Percentiles rank a stretch among this genome's conserved stretches.
Evolutionary conservation across 441 rosid genomes (phyloP).

Genomic region (Populus hybrid): DNA sequence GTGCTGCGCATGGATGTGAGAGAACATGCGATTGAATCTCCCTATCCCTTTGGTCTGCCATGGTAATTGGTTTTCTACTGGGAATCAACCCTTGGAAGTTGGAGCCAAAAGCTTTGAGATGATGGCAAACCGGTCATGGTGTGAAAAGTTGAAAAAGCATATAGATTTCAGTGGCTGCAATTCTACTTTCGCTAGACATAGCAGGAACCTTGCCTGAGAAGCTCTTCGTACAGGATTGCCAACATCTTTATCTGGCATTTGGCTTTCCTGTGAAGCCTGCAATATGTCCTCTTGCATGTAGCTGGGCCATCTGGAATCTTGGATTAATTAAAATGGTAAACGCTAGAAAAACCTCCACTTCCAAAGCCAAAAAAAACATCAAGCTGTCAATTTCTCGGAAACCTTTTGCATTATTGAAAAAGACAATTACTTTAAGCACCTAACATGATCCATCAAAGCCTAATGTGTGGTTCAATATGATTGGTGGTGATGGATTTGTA

Average conservation of each 20-base stretch:
- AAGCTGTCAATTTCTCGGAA: not conserved
- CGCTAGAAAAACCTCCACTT: not conserved
- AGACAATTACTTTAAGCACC: not conserved
- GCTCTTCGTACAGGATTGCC: not conserved
- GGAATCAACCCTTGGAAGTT: slow-evolving; percentile 10
- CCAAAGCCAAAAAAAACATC: not conserved
- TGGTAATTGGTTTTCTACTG: not conserved
- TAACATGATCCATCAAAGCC: not conserved
- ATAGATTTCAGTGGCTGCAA: not conserved
- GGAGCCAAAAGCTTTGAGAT: slow-evolving; percentile 8
- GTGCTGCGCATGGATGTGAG: not conserved
- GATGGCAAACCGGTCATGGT: not conserved
- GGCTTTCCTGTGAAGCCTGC: not conserved
- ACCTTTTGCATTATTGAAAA: not conserved
- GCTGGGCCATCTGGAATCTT: not conserved
- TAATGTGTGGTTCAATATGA: not conserved
- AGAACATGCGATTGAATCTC: not conserved
- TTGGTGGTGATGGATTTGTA: not conserved
- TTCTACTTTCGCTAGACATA: not conserved
- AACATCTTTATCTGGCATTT: slow-evolving; percentile 1
- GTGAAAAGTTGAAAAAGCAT: slow-evolving; percentile 5
- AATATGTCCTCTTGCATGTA: not conserved
- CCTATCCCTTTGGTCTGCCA: not conserved
- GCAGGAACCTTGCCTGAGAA: slow-evolving; percentile 15
- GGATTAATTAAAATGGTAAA: no score